Evolutionary conservation across 208 protist genomes (phyloP), one percentile per base, ranked within the genome.

Genomic region (Herpetomonas muscarum): DNA sequence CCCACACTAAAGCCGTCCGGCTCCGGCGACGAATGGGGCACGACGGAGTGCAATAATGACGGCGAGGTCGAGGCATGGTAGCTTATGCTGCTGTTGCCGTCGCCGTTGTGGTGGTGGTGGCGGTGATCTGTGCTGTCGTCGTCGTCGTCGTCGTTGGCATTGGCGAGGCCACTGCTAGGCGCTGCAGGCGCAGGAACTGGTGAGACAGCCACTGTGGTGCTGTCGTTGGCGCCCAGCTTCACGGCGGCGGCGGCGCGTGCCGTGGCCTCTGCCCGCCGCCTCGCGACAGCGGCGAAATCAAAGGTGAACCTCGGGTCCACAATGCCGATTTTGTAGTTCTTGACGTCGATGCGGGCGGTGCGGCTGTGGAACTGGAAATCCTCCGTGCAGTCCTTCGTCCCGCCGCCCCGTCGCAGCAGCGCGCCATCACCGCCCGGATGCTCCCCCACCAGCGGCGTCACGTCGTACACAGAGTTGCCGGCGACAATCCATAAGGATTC

Each of bases 401-500:
- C 67, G 15, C 69, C 69, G 22, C 63, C 69, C 10, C 64, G 39
- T 21, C 63, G 61, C 3, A 63, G 36, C n/a, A 76, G 21, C 5
- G 64, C 69, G 2, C 45, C 42, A n/a, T 48, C 54, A 10, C 69
- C 69, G 24, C 69, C 69, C 3, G 66, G 64, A 41, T 76, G 69
- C 29, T 48, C 26, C 26, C 29, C 50, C 26, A 76, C 36, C 28
- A 71, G 34, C 41, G 15, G 32, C 4, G 69, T 71, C 22, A 76
- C 57, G 56, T 76, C 69, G 28, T 70, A 76, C 42, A 76, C 69
- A 1, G 51, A 61, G 50, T 58, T 42, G 21, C 52, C 62, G 9
- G 60, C 56, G 10, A 76, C 55, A 64, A 71, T 76, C 63, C 63
- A 76, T 17, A 70, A 26, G 3, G 65, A 71, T 9, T n/a, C 9